A percentile compares a stretch with the other conserved stretches of the same genome.
Evolutionary conservation across 2,329 filamentous ascomycete genomes (phyloP).

Genomic region (Sporothrix protearum): DNA sequence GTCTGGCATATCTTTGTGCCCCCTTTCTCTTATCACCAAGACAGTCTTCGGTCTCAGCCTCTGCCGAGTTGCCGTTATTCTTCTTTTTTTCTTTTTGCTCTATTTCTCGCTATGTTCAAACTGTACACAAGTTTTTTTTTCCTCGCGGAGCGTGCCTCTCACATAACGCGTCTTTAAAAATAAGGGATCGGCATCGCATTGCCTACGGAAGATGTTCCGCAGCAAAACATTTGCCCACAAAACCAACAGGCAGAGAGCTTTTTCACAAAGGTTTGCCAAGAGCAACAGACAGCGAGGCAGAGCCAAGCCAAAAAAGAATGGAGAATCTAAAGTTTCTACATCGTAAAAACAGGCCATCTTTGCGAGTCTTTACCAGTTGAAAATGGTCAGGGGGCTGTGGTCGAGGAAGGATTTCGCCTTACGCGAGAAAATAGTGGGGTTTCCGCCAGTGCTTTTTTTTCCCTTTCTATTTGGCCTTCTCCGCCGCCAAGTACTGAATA

Average conservation of each 20-base stretch:
- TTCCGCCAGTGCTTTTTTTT: neutral
- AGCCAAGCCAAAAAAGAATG: neutral
- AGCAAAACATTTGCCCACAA: slow-evolving; percentile 1
- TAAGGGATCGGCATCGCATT: neutral
- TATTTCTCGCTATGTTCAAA: neutral
- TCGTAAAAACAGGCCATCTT: neutral
- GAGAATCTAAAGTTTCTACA: neutral
- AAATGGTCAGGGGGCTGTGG: neutral
- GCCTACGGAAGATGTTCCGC: neutral
- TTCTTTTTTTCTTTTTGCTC: no score
- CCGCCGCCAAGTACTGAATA: neutral
- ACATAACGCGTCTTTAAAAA: neutral
- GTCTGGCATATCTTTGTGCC: neutral
- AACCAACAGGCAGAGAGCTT: no score
- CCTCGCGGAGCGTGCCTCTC: no score
- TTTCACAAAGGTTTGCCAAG: no score
- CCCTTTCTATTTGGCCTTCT: neutral
- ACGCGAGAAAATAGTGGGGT: neutral
- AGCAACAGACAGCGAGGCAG: slow-evolving; percentile 9
- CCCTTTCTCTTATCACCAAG: neutral
- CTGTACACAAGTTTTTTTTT: neutral
- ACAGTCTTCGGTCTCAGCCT: neutral
- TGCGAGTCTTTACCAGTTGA: neutral
- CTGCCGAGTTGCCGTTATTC: neutral
- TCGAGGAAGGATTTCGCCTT: neutral